Evolutionary conservation across 257 asterid genomes (phyloP).

Genomic region (Solanum boliviense): DNA sequence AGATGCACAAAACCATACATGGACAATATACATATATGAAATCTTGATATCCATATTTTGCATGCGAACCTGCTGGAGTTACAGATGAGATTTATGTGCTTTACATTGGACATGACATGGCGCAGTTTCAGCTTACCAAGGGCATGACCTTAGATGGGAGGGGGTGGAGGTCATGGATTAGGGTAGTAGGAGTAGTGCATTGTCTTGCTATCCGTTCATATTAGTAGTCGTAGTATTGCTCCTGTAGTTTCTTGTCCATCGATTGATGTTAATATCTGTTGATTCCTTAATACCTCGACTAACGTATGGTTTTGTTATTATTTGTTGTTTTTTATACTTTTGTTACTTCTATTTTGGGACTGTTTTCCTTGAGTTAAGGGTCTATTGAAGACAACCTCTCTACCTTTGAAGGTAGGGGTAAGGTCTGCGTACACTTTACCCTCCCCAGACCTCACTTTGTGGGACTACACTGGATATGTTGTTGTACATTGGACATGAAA

Average conservation of each 20-base stretch:
- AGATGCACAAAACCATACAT: not conserved
- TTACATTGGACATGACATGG: not conserved
- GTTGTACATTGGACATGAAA: not conserved
- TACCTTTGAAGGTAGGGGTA: not conserved
- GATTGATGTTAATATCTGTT: not conserved
- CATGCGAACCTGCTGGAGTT: not conserved
- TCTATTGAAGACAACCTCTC: not conserved
- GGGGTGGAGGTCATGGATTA: not conserved
- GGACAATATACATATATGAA: not conserved
- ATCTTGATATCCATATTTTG: not conserved
- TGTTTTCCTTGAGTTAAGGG: not conserved
- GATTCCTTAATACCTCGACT: not conserved
- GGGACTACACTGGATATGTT: not conserved
- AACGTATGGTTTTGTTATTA: no score
- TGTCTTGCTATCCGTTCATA: not conserved
- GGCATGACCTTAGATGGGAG: not conserved
- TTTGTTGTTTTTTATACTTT: no score
- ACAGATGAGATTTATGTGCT: not conserved
- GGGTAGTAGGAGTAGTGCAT: not conserved
- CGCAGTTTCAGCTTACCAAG: not conserved
- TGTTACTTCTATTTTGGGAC: not conserved
- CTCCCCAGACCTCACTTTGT: not conserved
- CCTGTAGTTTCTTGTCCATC: not conserved
- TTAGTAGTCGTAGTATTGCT: not conserved
- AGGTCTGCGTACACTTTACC: not conserved